A percentile compares a stretch with the other conserved stretches of the same genome.
Conservation (phyloP, 345 rosid species). For the Aquilaria yunnanensis region DNA sequence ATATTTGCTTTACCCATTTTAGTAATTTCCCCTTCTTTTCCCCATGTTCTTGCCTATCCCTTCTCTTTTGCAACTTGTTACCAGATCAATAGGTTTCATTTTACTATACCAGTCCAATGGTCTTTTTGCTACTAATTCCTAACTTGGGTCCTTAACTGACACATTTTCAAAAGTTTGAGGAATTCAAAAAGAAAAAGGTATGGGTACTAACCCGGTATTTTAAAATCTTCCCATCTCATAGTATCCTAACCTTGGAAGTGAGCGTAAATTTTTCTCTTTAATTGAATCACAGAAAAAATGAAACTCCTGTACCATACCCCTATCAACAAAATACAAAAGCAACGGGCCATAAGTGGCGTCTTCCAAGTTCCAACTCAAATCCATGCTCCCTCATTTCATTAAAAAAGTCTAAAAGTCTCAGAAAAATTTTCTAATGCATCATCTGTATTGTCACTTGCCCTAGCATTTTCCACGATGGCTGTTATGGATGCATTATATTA, state of each 20-base stretch:
- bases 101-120: no score
- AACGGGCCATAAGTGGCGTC: constrained; percentile 63
- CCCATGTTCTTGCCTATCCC: no score
- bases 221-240: constrained; percentile 50
- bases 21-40: no score
- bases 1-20: no score
- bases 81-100: no score
- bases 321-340: constrained; percentile 55
- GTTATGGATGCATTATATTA: constrained; percentile 56
- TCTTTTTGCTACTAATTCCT: no score
- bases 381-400: constrained; percentile 65
- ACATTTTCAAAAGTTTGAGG: no score
- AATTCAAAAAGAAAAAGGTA: no score
- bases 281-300: constrained; percentile 28
- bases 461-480: constrained; percentile 46
- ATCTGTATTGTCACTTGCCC: constrained; percentile 32
- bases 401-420: constrained; percentile 34
- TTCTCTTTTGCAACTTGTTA: no score
- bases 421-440: constrained; percentile 35
- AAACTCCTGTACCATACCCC: constrained; percentile 65
- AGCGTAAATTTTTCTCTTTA: constrained; percentile 28
- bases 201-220: no score
- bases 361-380: constrained; percentile 25
- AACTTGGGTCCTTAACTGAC: no score
- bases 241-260: constrained; percentile 52